Evolutionary conservation across 345 rosid genomes (phyloP).

Genomic region (Citropsis articulata): DNA sequence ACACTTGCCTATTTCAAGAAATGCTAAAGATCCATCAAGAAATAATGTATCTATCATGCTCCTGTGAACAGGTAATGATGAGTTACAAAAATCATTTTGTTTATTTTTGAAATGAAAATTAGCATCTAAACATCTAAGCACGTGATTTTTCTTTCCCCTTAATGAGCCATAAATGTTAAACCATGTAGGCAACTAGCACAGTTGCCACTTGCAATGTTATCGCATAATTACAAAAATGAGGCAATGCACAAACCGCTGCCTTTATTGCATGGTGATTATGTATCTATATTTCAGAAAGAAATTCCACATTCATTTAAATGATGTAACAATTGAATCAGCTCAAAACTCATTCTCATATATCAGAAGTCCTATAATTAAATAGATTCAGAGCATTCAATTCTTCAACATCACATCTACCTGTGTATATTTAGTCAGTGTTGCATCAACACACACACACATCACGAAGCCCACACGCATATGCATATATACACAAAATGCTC

Average conservation of each 20-base stretch:
- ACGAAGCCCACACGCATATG: not conserved
- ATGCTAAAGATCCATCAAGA: not conserved
- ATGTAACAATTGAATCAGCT: not conserved
- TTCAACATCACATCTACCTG: not conserved
- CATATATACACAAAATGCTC: not conserved
- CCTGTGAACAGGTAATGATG: not conserved
- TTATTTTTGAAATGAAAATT: not conserved
- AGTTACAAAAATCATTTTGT: not conserved
- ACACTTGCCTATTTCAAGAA: not conserved
- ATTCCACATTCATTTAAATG: not conserved
- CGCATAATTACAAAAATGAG: not conserved
- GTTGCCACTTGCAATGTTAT: not conserved
- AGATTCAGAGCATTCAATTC: not conserved
- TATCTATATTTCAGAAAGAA: not conserved
- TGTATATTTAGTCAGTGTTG: not conserved
- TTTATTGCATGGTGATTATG: not conserved
- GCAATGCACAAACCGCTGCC: not conserved
- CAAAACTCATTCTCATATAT: not conserved
- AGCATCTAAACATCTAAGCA: not conserved
- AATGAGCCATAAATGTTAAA: not conserved
- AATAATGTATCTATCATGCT: not conserved
- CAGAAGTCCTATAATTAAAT: conserved; percentile 4
- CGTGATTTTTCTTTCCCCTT: not conserved
- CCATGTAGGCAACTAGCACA: not conserved
- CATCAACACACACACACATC: not conserved